These are phyloP conservation scores for Mucor irregularis DNA, from an alignment of 371 early-diverging fungal species.

Conservation along the genomic window DNA sequence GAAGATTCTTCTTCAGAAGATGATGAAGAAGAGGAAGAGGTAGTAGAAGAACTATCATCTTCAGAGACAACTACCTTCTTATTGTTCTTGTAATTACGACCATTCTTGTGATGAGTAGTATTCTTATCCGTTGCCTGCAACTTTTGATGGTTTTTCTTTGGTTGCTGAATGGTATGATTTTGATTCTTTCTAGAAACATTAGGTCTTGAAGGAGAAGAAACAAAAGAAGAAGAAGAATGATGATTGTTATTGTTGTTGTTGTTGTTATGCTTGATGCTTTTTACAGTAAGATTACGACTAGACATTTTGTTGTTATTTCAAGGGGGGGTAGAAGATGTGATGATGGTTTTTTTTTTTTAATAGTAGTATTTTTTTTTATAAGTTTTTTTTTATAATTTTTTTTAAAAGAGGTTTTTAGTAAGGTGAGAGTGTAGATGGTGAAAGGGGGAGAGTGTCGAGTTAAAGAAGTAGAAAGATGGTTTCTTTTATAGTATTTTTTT, in stretches of 20 bases:
- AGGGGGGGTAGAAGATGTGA: too few species aligned
- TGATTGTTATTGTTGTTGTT: constrained; percentile 9
- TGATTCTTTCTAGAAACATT: neutral
- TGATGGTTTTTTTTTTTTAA: constrained; percentile 6
- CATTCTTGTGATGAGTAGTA: constrained; percentile 4
- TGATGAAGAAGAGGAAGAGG: constrained; percentile 19
- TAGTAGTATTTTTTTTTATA: too few species aligned
- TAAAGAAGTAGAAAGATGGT: neutral
- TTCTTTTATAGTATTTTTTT: neutral
- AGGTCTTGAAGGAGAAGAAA: neutral
- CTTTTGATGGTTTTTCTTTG: constrained; percentile 13
- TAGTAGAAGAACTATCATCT: constrained; percentile 9
- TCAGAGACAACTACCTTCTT: constrained; percentile 1
- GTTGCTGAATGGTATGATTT: constrained; percentile 13
- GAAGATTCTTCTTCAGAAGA: constrained; percentile 20
- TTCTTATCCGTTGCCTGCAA: constrained; percentile 12
- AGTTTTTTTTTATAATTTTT: constrained; percentile 10
- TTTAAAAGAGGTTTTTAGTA: neutral
- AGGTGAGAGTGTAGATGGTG: neutral
- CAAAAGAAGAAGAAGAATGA: neutral
- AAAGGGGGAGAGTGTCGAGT: neutral
- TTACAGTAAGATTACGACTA: constrained; percentile 16
- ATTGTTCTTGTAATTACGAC: constrained; percentile 14
- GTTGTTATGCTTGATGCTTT: constrained; percentile 10
- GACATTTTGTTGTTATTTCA: constrained; percentile 15